These are phyloP conservation scores for Dactylorhiza incarnata DNA, from an alignment of 106 monocot species.

Conservation along the genomic window DNA sequence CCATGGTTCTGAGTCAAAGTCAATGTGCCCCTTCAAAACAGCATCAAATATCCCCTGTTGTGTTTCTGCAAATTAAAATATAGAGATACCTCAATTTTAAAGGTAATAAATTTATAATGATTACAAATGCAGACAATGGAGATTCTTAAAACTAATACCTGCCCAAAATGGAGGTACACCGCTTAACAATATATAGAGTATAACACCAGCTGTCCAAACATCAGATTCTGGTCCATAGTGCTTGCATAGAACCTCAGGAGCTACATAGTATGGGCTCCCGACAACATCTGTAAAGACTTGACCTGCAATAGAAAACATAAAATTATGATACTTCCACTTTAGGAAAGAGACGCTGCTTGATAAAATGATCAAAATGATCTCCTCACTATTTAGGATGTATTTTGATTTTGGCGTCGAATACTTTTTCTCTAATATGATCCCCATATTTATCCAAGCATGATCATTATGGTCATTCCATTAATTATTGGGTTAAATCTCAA, in stretches of 20 bases:
- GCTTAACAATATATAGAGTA: constrained; percentile 73
- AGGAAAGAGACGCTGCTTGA: background rate
- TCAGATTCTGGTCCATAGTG: constrained; percentile 75
- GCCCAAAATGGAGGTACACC: constrained; percentile 87
- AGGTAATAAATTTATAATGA: background rate
- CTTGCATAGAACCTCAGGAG: constrained; percentile 76
- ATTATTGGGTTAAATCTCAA: background rate
- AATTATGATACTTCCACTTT: background rate
- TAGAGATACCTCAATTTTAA: background rate
- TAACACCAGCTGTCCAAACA: constrained; percentile 84
- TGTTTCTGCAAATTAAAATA: constrained; percentile 33
- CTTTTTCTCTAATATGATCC: no score
- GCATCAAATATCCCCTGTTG: constrained; percentile 89
- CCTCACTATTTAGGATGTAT: background rate
- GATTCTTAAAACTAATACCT: constrained; percentile 18
- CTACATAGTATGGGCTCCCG: constrained; percentile 86
- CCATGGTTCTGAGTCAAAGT: constrained; percentile 74
- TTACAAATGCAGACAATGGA: background rate
- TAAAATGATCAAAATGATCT: background rate
- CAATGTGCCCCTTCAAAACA: constrained; percentile 59
- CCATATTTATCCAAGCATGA: no score
- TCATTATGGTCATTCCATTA: no score
- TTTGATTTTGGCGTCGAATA: no score
- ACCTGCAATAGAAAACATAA: constrained; percentile 18
- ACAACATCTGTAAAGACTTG: constrained; percentile 68